Evolutionary conservation across 108 stramenopile species (phyloP).

Genomic region (Nannochloropsis gaditana): DNA sequence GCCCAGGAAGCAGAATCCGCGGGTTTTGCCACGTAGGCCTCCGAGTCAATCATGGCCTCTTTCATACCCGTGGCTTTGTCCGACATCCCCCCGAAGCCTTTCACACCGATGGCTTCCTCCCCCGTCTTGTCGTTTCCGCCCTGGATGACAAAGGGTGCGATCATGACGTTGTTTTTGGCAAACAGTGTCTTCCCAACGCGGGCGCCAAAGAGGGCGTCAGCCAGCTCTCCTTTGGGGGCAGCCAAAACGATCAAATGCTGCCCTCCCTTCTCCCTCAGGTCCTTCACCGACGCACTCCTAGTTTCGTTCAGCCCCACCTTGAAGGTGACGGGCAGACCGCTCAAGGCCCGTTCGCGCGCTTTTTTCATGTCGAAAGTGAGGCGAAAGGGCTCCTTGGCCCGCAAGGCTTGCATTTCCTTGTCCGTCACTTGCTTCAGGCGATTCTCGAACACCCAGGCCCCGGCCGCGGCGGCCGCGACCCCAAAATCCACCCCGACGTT

Average conservation of each 20-base stretch:
- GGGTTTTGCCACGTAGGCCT: conserved; percentile 39
- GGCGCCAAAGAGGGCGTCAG: background rate
- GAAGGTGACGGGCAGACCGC: background rate
- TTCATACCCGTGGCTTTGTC: conserved; percentile 22
- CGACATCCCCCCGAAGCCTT: conserved; percentile 20
- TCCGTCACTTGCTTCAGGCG: background rate
- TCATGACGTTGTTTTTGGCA: conserved; percentile 17
- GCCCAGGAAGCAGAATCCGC: conserved; percentile 23
- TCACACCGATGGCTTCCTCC: background rate
- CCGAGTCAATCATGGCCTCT: background rate
- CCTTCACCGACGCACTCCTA: background rate
- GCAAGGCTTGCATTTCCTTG: background rate
- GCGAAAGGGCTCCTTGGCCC: background rate
- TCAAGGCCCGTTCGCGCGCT: background rate
- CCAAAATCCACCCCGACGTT: conserved; percentile 44
- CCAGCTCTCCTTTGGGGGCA: background rate
- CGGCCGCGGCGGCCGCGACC: conserved; percentile 27
- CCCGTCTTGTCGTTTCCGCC: background rate
- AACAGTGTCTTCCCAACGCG: background rate
- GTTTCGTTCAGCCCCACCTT: background rate
- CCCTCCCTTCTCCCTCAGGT: background rate
- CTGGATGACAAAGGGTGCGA: background rate
- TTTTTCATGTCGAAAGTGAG: background rate
- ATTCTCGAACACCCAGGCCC: background rate
- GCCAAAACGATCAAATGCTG: conserved; percentile 15